Evolutionary conservation across 2,329 filamentous ascomycete species (phyloP).

Genomic region (Diaporthe vaccinii): DNA sequence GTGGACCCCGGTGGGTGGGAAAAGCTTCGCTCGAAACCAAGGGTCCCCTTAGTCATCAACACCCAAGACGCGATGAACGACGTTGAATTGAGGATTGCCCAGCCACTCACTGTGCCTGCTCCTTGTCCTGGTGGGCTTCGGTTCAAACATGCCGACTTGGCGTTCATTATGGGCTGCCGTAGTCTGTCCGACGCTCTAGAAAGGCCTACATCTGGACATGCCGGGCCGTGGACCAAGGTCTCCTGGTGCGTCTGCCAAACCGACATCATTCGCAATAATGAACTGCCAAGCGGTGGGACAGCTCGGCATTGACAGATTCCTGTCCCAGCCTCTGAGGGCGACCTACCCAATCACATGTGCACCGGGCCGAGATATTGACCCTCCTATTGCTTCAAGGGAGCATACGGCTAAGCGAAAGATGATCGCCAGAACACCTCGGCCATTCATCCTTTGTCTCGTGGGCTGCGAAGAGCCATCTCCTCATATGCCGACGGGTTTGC

Average conservation of each 20-base stretch:
- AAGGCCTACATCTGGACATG: neutral
- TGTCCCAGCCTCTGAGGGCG: constrained; percentile 2
- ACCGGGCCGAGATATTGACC: constrained; percentile 27
- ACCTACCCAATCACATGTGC: constrained; percentile 20
- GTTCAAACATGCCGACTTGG: constrained; percentile 17
- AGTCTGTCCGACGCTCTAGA: too few species aligned
- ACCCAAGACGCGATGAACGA: constrained; percentile 4
- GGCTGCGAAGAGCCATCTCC: neutral
- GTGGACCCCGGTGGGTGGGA: neutral
- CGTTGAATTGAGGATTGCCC: constrained; percentile 22
- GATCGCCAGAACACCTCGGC: neutral
- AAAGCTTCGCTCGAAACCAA: constrained; percentile 8
- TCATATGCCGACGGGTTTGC: neutral
- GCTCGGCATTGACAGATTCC: constrained; percentile 17
- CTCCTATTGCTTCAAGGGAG: neutral
- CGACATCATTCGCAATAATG: neutral
- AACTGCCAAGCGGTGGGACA: constrained; percentile 27
- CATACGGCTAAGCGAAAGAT: neutral
- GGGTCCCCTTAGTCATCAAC: constrained; percentile 18
- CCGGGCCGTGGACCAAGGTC: neutral
- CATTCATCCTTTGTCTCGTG: neutral
- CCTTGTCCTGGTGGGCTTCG: neutral
- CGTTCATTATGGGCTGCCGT: neutral
- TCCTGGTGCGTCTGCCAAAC: neutral
- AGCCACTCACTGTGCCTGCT: neutral